Percentiles rank a stretch among this genome's conserved stretches.
phyloP scores from a whole-genome alignment of 2,329 filamentous ascomycete genomes.

The Trichothecium sympodiale region DNA sequence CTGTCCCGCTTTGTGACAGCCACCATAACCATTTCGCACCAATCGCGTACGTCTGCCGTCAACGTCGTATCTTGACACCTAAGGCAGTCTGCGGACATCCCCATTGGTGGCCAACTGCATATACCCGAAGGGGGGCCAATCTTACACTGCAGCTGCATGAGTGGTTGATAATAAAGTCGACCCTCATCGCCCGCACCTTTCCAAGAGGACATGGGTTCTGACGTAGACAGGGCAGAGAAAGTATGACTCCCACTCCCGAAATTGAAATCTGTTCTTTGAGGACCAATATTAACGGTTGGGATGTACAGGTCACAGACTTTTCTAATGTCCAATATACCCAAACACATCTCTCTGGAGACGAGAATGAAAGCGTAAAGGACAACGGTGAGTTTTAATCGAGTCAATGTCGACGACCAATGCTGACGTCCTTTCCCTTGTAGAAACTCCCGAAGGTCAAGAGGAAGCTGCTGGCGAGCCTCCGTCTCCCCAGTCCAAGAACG shows the following conservation, averaged over 20 bases:
- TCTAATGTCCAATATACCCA: conserved; percentile 29
- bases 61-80: too few relatives aligned
- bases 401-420: too few relatives aligned
- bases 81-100: too few relatives aligned
- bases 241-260: conserved; percentile 28
- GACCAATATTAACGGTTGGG: conserved; percentile 24
- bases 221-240: conserved; percentile 19
- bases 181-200: conserved; percentile 14
- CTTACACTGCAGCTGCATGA: conserved; percentile 15
- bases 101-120: too few relatives aligned
- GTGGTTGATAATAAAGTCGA: conserved; percentile 20
- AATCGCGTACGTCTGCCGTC: too few relatives aligned
- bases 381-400: conserved; percentile 9
- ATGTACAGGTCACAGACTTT: conserved; percentile 31
- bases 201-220: conserved; percentile 13
- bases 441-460: conserved; percentile 3
- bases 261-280: conserved; percentile 27
- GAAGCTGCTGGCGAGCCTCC: conserved; percentile 1
- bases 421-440: too few relatives aligned
- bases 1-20: too few relatives aligned
- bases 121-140: too few relatives aligned
- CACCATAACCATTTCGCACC: too few relatives aligned
- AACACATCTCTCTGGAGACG: conserved; percentile 27
- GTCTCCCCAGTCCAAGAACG: conserved; percentile 8
- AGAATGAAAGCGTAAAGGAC: conserved; percentile 12